phyloP scores from a whole-genome alignment of 495 filamentous ascomycete species.

The Podospora australis region DNA sequence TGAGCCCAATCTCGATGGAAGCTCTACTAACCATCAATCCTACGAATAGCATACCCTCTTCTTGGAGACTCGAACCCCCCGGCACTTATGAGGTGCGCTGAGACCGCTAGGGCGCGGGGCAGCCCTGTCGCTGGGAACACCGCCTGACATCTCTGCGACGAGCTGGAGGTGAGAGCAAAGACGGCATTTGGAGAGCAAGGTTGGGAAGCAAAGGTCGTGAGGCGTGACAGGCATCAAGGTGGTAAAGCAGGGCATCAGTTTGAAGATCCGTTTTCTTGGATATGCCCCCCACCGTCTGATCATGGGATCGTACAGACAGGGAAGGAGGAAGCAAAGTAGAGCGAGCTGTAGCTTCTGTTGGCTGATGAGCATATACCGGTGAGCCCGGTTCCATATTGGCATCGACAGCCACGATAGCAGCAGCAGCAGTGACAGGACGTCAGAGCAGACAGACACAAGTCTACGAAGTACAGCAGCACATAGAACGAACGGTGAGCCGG shows the following conservation, averaged over 20 bases:
- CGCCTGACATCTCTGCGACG: slow-evolving; percentile 1
- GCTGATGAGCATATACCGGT: no score
- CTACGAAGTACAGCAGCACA: no score
- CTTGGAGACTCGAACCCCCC: slow-evolving; percentile 2
- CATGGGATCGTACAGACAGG: background rate
- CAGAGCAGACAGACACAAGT: no score
- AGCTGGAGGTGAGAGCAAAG: slow-evolving; percentile 4
- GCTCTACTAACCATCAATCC: no score
- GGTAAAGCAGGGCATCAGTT: no score
- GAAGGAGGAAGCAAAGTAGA: background rate
- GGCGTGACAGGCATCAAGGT: background rate
- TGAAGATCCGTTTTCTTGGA: no score
- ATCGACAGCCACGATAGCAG: background rate
- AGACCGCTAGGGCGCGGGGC: slow-evolving; percentile 7
- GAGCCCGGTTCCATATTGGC: no score
- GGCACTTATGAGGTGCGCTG: slow-evolving; percentile 2
- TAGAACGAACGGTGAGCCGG: no score
- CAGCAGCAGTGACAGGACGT: background rate
- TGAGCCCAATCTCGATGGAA: no score
- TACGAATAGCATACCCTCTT: no score
- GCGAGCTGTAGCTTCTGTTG: no score
- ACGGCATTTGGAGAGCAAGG: slow-evolving; percentile 2
- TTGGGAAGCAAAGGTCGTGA: background rate
- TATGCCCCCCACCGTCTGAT: background rate
- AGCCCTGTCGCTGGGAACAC: slow-evolving; percentile 1